Conservation (phyloP, 208 protist genomes). For the Chromosphaera perkinsii region DNA sequence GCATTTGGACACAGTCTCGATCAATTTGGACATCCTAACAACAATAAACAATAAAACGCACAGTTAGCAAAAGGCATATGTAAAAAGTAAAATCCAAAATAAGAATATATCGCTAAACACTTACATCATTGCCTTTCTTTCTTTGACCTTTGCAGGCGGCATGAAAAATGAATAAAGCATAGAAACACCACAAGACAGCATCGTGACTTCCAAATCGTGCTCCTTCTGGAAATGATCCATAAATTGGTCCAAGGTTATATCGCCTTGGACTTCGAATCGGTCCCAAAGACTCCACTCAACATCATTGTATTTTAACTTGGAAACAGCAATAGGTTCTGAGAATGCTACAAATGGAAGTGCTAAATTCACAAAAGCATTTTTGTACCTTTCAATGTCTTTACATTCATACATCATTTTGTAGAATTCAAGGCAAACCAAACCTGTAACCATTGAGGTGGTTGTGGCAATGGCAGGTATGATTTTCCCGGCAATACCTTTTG, state of each 20-base stretch:
- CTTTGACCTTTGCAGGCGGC: conserved; percentile 29
- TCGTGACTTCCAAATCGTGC: conserved; percentile 49
- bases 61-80: neutral
- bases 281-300: conserved; percentile 89
- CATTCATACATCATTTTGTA: conserved; percentile 75
- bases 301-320: conserved; percentile 51
- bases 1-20: conserved; percentile 35
- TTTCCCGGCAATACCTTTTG: conserved; percentile 71
- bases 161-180: conserved; percentile 57
- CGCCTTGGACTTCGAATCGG: conserved; percentile 84
- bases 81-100: neutral
- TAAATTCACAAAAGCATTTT: conserved; percentile 94
- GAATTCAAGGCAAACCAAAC: conserved; percentile 91
- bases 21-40: conserved; percentile 12
- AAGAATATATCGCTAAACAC: neutral
- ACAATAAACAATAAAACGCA: neutral
- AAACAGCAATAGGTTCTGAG: conserved; percentile 77
- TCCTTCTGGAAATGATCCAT: conserved; percentile 66
- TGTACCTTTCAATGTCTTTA: conserved; percentile 47
- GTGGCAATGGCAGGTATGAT: conserved; percentile 99
- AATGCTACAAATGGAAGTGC: conserved; percentile 90
- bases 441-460: conserved; percentile 96
- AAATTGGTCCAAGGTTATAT: conserved; percentile 84
- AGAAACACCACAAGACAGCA: conserved; percentile 56
- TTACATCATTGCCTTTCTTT: conserved; percentile 19